phyloP scores from a whole-genome alignment of 2,329 filamentous ascomycete species.

The Aspergillus arachidicola region DNA sequence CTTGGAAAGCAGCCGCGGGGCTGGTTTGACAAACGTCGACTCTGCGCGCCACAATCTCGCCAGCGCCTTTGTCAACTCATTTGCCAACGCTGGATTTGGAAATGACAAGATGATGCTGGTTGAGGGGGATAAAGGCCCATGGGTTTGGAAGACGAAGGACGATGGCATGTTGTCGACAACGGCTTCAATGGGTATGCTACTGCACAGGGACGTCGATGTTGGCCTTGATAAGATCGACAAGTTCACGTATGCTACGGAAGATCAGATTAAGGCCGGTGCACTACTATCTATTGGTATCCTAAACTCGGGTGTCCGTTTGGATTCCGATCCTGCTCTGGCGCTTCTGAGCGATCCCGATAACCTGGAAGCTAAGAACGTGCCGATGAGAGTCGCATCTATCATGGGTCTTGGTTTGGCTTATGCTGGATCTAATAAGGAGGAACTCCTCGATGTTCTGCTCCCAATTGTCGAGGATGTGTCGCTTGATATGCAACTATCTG shows the following conservation, averaged over 20 bases:
- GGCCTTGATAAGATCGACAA: constrained; percentile 93
- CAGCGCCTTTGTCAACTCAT: constrained; percentile 93
- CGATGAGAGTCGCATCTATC: constrained; percentile 80
- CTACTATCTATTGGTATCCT: constrained; percentile 93
- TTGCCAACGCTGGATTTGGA: constrained; percentile 93
- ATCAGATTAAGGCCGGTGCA: constrained; percentile 86
- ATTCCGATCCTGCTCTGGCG: constrained; percentile 87
- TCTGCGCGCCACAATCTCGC: constrained; percentile 95
- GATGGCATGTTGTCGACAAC: constrained; percentile 97
- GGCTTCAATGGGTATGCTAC: constrained; percentile 85
- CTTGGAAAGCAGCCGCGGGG: constrained; percentile 90
- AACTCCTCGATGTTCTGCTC: constrained; percentile 80
- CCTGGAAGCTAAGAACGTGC: constrained; percentile 74
- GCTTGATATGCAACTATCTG: constrained; percentile 91
- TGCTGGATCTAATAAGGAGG: constrained; percentile 89
- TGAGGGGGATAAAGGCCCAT: constrained; percentile 83
- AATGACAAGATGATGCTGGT: constrained; percentile 98
- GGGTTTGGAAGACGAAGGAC: constrained; percentile 99
- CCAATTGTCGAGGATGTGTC: constrained; percentile 84
- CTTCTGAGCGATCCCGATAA: constrained; percentile 80
- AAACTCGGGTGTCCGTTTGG: constrained; percentile 86
- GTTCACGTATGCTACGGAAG: constrained; percentile 83
- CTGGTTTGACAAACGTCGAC: constrained; percentile 90
- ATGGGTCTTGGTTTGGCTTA: constrained; percentile 96
- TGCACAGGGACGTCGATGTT: constrained; percentile 91